phyloP scores from a whole-genome alignment of 352 stramenopile genomes.

The Pythium dissimile region DNA sequence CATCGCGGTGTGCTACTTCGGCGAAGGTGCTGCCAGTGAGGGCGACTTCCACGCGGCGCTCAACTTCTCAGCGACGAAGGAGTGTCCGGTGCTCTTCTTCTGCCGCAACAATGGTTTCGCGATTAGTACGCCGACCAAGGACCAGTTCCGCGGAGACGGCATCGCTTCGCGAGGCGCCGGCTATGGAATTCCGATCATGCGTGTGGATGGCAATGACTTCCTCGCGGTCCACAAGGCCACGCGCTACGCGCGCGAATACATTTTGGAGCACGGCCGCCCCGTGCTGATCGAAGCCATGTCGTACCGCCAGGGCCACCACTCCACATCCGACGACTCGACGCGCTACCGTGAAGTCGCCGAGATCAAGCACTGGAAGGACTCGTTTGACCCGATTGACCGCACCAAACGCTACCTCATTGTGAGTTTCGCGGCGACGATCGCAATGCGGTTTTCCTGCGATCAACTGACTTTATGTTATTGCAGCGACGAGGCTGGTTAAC shows the following conservation, averaged over 20 bases:
- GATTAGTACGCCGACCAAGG: constrained; percentile 94
- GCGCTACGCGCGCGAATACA: constrained; percentile 87
- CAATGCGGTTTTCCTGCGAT: too few relatives aligned
- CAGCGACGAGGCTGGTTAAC: constrained; percentile 88
- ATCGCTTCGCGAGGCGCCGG: constrained; percentile 92
- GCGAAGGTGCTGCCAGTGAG: constrained; percentile 95
- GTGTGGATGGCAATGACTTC: constrained; percentile 98
- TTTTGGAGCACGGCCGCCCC: constrained; percentile 85
- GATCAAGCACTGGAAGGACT: constrained; percentile 91
- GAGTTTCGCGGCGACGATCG: too few relatives aligned
- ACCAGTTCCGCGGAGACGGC: constrained; percentile 97
- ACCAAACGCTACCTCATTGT: constrained; percentile 90
- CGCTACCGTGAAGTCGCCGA: constrained; percentile 92
- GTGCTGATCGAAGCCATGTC: constrained; percentile 98
- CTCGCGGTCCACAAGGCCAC: constrained; percentile 95
- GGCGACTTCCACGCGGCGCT: constrained; percentile 97
- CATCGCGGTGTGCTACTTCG: constrained; percentile 95
- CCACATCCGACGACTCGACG: constrained; percentile 97
- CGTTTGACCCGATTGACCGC: constrained; percentile 87
- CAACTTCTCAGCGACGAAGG: constrained; percentile 96
- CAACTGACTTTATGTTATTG: neutral
- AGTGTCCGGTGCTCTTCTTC: constrained; percentile 97
- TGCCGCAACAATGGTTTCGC: constrained; percentile 99
- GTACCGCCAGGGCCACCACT: constrained; percentile 97
- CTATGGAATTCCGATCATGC: constrained; percentile 97